Evolutionary conservation across 805 yeast genomes (phyloP).

Genomic region (Lachancea meyersii): DNA sequence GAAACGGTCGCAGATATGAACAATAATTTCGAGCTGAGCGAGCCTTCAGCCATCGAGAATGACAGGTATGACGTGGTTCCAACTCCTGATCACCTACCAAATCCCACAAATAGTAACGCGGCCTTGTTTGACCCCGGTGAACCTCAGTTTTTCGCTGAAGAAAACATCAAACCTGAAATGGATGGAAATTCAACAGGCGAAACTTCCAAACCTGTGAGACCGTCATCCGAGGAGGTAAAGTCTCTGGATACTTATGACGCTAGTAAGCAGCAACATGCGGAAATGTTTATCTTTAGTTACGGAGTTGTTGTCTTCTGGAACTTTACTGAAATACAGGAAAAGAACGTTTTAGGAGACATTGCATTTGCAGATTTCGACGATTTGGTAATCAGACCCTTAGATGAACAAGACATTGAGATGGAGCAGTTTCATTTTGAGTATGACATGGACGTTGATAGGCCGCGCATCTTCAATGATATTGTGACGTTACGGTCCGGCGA

Average conservation of each 20-base stretch:
- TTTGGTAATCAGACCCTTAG: constrained; percentile 64
- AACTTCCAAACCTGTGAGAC: not conserved
- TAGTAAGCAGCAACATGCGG: constrained; percentile 51
- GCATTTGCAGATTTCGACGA: constrained; percentile 47
- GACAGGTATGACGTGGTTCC: constrained; percentile 17
- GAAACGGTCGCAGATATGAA: constrained; percentile 51
- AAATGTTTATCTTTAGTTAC: constrained; percentile 80
- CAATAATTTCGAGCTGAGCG: constrained; percentile 36
- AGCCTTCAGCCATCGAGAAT: constrained; percentile 15
- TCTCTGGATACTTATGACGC: constrained; percentile 8
- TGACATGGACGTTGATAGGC: constrained; percentile 53
- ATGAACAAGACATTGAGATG: constrained; percentile 86
- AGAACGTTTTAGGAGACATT: constrained; percentile 86
- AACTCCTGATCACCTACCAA: constrained; percentile 27
- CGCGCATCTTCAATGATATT: constrained; percentile 87
- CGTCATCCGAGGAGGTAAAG: constrained; percentile 12
- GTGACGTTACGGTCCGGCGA: constrained; percentile 86
- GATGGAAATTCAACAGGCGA: constrained; percentile 17
- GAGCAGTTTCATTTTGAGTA: constrained; percentile 57
- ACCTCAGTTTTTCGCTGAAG: constrained; percentile 77
- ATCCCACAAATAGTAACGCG: constrained; percentile 25
- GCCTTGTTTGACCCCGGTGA: constrained; percentile 83
- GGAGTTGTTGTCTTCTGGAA: constrained; percentile 99
- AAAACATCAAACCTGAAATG: constrained; percentile 10
- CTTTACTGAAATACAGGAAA: constrained; percentile 85